Base-by-base conservation (phyloP, 1,284 basidiomycete genomes). In the Marasmius tenuissimus region DNA sequence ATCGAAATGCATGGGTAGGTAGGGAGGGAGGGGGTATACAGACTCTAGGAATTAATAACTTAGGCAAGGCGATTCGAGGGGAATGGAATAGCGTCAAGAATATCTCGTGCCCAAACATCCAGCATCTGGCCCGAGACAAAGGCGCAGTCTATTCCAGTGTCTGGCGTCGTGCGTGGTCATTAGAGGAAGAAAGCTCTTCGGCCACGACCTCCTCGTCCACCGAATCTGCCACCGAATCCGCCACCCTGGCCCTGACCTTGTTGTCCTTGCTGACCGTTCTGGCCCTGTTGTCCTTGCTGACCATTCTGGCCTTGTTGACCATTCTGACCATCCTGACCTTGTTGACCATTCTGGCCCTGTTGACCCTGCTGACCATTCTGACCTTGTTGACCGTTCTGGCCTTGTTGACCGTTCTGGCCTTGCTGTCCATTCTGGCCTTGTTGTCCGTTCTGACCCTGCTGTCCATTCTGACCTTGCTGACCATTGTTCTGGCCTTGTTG, bases 401-500 rank as follows among this genome's bases (percentile, higher is more conserved):
- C 38, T 40, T 62, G 51, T 57, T 54, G 40, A 56, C 59, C 50
- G 5, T 34, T 10, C 34, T 52, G 50, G 22, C 50, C 20, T 4
- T 34, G 3, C 34, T 52, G 27, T 6, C 50, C 37, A 11, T 59
- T 20, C 18, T 47, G 51, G 48, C 22, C 48, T 22, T 42, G 18
- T 27, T 48, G 51, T 37, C 54, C n/a, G 54, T 60, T 45, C 42
- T 48, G 40, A 4, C 50, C 37, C 16, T 59, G 38, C 18, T 47
- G 51, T 48, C 22, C 48, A 33, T 42, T 14, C 48, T 48, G 51
- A 27, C 45, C n/a, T 61, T 60, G 45, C 49, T 48, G 40, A 0
- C 58, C 47, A 22, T 48, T 42, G 42, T 45, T 65, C 67, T 64
- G 57, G 65, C 66, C 59, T 62, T 61, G 60, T 67, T 67, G 11